phyloP scores from a whole-genome alignment of 2,329 filamentous ascomycete genomes.

The Scytalidium sp. region DNA sequence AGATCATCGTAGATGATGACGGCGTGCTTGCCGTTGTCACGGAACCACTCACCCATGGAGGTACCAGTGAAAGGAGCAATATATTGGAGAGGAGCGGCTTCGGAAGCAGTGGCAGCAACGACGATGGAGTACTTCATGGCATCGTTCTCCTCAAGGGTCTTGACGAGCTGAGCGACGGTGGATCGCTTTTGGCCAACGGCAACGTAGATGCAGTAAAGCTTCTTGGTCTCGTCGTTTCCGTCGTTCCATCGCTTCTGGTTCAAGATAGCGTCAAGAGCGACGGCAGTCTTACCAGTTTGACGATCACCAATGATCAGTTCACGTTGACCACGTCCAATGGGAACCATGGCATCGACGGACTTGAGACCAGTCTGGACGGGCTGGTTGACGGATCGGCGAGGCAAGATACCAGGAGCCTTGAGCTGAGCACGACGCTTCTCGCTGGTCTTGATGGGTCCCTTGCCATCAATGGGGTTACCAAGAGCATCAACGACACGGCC shows the following conservation, averaged over 20 bases:
- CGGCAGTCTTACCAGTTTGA: slow-evolving; percentile 99
- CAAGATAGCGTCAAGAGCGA: slow-evolving; percentile 95
- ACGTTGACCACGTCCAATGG: slow-evolving; percentile 99
- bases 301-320: slow-evolving; percentile 99
- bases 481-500: slow-evolving; percentile 98
- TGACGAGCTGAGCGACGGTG: slow-evolving; percentile 97
- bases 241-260: slow-evolving; percentile 99
- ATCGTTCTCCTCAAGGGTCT: slow-evolving; percentile 99
- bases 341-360: slow-evolving; percentile 99
- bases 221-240: slow-evolving; percentile 84
- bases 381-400: slow-evolving; percentile 95
- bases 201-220: slow-evolving; percentile 99
- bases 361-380: slow-evolving; percentile 99
- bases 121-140: slow-evolving; percentile 97
- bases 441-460: slow-evolving; percentile 91
- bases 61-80: slow-evolving; percentile 85
- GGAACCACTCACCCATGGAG: slow-evolving; percentile 63
- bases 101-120: slow-evolving; percentile 94
- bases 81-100: slow-evolving; percentile 93
- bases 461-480: slow-evolving; percentile 98
- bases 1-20: slow-evolving; percentile 93
- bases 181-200: slow-evolving; percentile 99
- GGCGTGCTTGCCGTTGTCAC: slow-evolving; percentile 84
- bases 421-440: slow-evolving; percentile 95
- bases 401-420: slow-evolving; percentile 98